Percentiles rank a stretch among this genome's conserved stretches.
phyloP scores from a whole-genome alignment of 2,329 filamentous ascomycete species.

The Hypoxylon sp. region DNA sequence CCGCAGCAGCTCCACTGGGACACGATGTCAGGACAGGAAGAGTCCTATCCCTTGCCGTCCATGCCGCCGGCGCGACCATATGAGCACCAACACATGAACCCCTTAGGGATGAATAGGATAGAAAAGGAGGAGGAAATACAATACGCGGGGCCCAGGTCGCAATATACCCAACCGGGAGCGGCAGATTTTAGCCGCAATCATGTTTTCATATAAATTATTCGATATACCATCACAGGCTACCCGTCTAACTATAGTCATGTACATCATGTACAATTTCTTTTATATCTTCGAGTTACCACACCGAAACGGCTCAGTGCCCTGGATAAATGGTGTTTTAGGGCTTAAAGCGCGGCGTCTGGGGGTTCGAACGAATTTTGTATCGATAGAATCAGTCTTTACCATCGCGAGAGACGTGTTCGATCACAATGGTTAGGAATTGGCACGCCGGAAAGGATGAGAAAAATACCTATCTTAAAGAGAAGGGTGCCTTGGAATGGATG shows the following conservation, averaged over 20 bases:
- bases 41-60: constrained; percentile 49
- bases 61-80: constrained; percentile 45
- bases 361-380: constrained; percentile 38
- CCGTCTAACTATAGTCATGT: constrained; percentile 16
- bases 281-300: constrained; percentile 27
- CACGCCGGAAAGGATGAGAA: constrained; percentile 16
- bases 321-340: constrained; percentile 27
- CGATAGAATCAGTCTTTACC: constrained; percentile 34
- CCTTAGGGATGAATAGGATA: constrained; percentile 70
- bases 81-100: constrained; percentile 63
- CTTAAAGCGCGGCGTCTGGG: constrained; percentile 46
- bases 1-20: constrained; percentile 64
- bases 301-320: constrained; percentile 16
- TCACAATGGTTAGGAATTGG: constrained; percentile 18
- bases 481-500: constrained; percentile 2
- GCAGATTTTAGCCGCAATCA: constrained; percentile 46
- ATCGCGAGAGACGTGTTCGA: constrained; percentile 23
- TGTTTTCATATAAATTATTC: constrained; percentile 48
- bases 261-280: constrained; percentile 26
- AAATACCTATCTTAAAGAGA: constrained; percentile 13
- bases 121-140: constrained; percentile 53
- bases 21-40: constrained; percentile 58
- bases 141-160: constrained; percentile 41
- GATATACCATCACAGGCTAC: constrained; percentile 14
- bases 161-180: constrained; percentile 43